phyloP scores from a whole-genome alignment of 805 yeast genomes.

The Wickerhamia fluorescens region DNA sequence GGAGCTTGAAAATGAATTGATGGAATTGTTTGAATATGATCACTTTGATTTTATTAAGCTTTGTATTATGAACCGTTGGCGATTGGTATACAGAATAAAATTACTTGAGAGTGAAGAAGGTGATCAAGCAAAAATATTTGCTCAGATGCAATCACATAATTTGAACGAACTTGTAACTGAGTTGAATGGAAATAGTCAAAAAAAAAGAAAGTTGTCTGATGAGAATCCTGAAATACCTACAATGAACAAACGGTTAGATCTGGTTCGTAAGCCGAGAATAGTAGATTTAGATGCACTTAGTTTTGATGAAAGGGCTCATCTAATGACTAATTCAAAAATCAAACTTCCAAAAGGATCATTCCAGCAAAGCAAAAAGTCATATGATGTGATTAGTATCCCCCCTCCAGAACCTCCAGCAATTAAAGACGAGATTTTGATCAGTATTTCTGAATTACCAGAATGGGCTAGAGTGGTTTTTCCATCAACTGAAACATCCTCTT shows the following conservation, averaged over 20 bases:
- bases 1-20: conserved; percentile 47
- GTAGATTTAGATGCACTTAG: conserved; percentile 58
- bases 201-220: conserved; percentile 16
- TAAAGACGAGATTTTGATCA: conserved; percentile 40
- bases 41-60: conserved; percentile 42
- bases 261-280: conserved; percentile 37
- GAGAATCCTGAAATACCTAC: conserved; percentile 1
- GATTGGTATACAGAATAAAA: conserved; percentile 48
- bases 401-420: conserved; percentile 55
- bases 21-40: conserved; percentile 46
- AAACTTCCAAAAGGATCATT: conserved; percentile 79
- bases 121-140: conserved; percentile 26
- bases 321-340: conserved; percentile 60
- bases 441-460: conserved; percentile 58
- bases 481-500: conserved; percentile 49
- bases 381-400: conserved; percentile 91
- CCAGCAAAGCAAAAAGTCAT: conserved; percentile 61
- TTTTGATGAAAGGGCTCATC: conserved; percentile 68
- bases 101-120: conserved; percentile 19
- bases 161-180: conserved; percentile 37
- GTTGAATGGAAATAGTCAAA: conserved; percentile 12
- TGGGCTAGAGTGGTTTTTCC: conserved; percentile 84
- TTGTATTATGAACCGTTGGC: conserved; percentile 44
- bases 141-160: conserved; percentile 40
- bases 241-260: conserved; percentile 3